Percentiles rank a stretch among this genome's conserved stretches.
These are phyloP conservation scores for Pichia occidentalis DNA, from an alignment of 805 yeast genomes.

Conservation along the genomic window DNA sequence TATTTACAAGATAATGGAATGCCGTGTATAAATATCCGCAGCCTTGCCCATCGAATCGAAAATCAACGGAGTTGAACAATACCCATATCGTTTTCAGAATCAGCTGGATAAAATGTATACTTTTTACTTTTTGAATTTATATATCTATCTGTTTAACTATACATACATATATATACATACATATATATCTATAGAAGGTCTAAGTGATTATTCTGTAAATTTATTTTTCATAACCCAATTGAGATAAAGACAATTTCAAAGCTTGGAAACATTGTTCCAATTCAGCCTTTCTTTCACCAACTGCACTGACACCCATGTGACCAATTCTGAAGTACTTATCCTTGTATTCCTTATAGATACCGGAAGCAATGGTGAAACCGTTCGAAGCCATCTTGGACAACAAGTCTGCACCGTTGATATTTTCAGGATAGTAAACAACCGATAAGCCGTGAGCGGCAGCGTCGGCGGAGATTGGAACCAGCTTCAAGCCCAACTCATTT, in stretches of 20 bases:
- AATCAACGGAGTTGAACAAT: background rate
- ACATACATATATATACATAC: too few relatives aligned
- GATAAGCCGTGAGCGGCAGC: constrained; percentile 85
- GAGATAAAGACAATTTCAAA: constrained; percentile 37
- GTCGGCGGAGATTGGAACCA: constrained; percentile 51
- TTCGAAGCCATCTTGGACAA: constrained; percentile 50
- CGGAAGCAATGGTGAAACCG: constrained; percentile 81
- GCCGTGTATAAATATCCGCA: constrained; percentile 3
- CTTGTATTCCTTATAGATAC: constrained; percentile 75
- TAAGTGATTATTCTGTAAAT: too few relatives aligned
- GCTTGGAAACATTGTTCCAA: constrained; percentile 43
- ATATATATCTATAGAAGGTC: too few relatives aligned
- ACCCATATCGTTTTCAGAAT: too few relatives aligned
- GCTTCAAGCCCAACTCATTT: constrained; percentile 51
- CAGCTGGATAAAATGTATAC: too few relatives aligned
- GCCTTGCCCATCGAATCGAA: background rate
- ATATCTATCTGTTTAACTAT: background rate
- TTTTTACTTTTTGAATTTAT: background rate
- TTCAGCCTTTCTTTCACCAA: constrained; percentile 49
- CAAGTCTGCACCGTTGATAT: constrained; percentile 61
- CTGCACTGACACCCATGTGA: constrained; percentile 86
- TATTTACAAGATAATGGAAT: constrained; percentile 7
- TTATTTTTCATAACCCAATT: constrained; percentile 29
- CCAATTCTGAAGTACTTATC: constrained; percentile 88
- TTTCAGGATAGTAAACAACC: constrained; percentile 77